Conservation (phyloP, 352 stramenopile species). For the Globisporangium polare region DNA sequence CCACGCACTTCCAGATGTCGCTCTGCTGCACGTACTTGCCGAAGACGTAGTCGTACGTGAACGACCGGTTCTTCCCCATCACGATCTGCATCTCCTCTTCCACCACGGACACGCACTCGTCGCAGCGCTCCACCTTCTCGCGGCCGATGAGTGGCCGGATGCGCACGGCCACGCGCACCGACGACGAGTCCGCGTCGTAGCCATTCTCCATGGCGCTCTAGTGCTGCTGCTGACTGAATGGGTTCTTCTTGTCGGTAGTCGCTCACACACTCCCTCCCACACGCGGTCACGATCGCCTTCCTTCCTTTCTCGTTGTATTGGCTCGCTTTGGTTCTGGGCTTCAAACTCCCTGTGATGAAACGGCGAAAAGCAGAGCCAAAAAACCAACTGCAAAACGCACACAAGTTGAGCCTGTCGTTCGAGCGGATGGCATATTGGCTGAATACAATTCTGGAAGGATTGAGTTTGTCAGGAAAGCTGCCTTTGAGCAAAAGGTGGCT, state of each 20-base stretch:
- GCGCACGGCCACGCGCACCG: slow-evolving; percentile 80
- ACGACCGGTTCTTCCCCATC: slow-evolving; percentile 85
- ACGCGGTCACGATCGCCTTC: neutral
- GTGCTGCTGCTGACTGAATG: neutral
- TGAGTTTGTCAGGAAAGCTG: neutral
- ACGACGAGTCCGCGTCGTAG: slow-evolving; percentile 49
- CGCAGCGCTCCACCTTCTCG: slow-evolving; percentile 86
- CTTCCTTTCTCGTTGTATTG: neutral
- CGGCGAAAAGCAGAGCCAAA: neutral
- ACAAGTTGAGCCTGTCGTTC: neutral
- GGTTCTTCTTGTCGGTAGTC: neutral
- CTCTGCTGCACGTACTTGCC: slow-evolving; percentile 80
- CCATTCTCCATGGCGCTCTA: slow-evolving; percentile 15
- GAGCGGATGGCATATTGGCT: neutral
- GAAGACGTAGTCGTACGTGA: slow-evolving; percentile 91
- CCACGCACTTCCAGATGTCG: slow-evolving; percentile 83
- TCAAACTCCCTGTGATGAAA: too few relatives aligned
- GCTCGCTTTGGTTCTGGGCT: neutral
- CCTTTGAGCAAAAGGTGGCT: neutral
- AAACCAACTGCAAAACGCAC: slow-evolving; percentile 1
- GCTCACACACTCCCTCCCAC: neutral
- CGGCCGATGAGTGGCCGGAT: slow-evolving; percentile 84
- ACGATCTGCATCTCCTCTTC: slow-evolving; percentile 82
- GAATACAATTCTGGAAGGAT: neutral
- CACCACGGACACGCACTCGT: slow-evolving; percentile 84